These are phyloP conservation scores for Heterobasidion parviporum DNA, from an alignment of 1,284 basidiomycete genomes.

Conservation along the genomic window DNA sequence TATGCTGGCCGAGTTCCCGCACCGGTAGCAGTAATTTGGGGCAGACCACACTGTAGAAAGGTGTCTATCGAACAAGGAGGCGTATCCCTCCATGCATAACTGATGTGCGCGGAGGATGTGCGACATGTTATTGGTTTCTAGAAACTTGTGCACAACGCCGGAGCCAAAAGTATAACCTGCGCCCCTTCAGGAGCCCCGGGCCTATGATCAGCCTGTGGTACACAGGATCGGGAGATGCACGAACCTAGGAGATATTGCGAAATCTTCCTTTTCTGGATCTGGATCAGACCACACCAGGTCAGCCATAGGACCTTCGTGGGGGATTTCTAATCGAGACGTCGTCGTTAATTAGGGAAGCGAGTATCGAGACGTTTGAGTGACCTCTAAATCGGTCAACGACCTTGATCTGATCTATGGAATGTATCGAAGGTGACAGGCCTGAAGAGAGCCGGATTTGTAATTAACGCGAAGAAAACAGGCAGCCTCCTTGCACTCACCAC, in stretches of 20 bases:
- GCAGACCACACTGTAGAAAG: slow-evolving; percentile 98
- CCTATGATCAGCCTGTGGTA: slow-evolving; percentile 7
- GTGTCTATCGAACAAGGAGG: slow-evolving; percentile 89
- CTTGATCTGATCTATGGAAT: slow-evolving; percentile 99
- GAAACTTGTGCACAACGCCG: slow-evolving; percentile 97
- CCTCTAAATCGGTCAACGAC: slow-evolving; percentile 97
- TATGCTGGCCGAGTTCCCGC: slow-evolving; percentile 96
- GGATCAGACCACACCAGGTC: slow-evolving; percentile 99
- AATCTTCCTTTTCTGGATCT: slow-evolving; percentile 98
- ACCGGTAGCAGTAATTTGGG: slow-evolving; percentile 97
- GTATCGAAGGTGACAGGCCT: slow-evolving; percentile 96
- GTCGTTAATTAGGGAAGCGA: slow-evolving; percentile 12
- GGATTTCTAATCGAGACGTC: slow-evolving; percentile 67
- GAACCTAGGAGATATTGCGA: slow-evolving; percentile 94
- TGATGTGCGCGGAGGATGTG: slow-evolving; percentile 98
- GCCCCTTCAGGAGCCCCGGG: slow-evolving; percentile 47
- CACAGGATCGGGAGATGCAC: slow-evolving; percentile 18
- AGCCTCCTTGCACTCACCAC: slow-evolving; percentile 46
- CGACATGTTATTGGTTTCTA: slow-evolving; percentile 90
- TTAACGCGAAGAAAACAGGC: neutral
- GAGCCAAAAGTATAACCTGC: slow-evolving; percentile 99
- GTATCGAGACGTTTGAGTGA: slow-evolving; percentile 23
- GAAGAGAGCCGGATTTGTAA: slow-evolving; percentile 5
- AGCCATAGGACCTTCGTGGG: slow-evolving; percentile 99
- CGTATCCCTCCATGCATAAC: slow-evolving; percentile 98